Conservation (phyloP, 768 basidiomycete species). For the Boletales sp. region DNA sequence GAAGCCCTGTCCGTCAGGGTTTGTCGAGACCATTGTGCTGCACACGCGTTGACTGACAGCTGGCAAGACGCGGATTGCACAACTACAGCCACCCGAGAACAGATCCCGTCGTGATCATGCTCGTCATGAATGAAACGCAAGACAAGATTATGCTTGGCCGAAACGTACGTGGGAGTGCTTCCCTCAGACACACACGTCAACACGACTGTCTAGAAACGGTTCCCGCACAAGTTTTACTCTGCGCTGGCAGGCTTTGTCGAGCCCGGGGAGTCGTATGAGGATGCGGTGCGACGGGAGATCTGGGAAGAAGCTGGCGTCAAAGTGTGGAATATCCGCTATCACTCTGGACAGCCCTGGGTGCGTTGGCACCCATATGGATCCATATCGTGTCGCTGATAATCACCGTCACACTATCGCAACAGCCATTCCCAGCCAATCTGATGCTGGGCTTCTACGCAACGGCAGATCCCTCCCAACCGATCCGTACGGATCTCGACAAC, state of each 20-base stretch:
- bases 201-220: slow-evolving; percentile 47
- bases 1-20: slow-evolving; percentile 73
- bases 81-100: slow-evolving; percentile 84
- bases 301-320: slow-evolving; percentile 96
- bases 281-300: slow-evolving; percentile 87
- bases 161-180: slow-evolving; percentile 49
- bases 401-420: not conserved
- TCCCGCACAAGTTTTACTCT: slow-evolving; percentile 73
- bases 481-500: slow-evolving; percentile 87
- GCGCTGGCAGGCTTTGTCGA: slow-evolving; percentile 93
- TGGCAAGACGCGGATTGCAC: slow-evolving; percentile 70
- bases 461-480: slow-evolving; percentile 67
- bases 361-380: slow-evolving; percentile 12
- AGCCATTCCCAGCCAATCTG: slow-evolving; percentile 89
- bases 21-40: slow-evolving; percentile 23
- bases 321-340: slow-evolving; percentile 80
- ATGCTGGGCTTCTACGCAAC: slow-evolving; percentile 90
- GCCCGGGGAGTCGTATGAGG: slow-evolving; percentile 92
- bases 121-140: slow-evolving; percentile 72
- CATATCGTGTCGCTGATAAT: not conserved
- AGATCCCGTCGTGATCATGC: slow-evolving; percentile 90
- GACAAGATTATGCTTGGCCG: slow-evolving; percentile 86
- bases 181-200: not conserved
- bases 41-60: slow-evolving; percentile 11
- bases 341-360: slow-evolving; percentile 87